Percentiles rank a stretch among this genome's conserved stretches.
phyloP scores from a whole-genome alignment of 148 eudicot genomes.

The Suaeda aralocaspica region DNA sequence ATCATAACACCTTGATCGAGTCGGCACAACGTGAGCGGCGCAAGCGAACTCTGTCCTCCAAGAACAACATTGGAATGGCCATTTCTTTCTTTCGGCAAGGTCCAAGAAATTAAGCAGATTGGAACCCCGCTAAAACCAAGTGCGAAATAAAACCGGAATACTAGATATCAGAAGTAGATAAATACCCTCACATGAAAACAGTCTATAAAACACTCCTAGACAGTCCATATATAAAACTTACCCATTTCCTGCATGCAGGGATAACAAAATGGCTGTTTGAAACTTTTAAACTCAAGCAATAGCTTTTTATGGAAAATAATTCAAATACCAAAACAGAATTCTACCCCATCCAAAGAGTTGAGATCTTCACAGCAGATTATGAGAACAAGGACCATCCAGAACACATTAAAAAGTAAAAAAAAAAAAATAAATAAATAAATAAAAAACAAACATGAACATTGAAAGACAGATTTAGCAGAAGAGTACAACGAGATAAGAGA shows the following conservation, averaged over 20 bases:
- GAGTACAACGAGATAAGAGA: too few species aligned
- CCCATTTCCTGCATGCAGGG: not conserved
- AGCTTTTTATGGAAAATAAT: too few species aligned
- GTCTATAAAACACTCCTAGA: not conserved
- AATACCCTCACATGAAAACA: not conserved
- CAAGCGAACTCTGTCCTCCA: constrained; percentile 82
- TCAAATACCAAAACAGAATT: too few species aligned
- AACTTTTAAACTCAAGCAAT: too few species aligned
- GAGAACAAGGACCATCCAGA: too few species aligned
- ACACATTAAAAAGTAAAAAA: too few species aligned
- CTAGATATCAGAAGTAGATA: not conserved
- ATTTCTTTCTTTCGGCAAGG: constrained; percentile 62
- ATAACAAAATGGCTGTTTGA: too few species aligned
- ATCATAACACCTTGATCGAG: constrained; percentile 84
- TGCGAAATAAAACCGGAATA: not conserved
- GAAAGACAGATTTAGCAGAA: too few species aligned
- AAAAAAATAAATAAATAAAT: too few species aligned
- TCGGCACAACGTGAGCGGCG: constrained; percentile 94
- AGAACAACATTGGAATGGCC: constrained; percentile 41
- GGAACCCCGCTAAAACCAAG: constrained; percentile 50
- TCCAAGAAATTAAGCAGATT: constrained; percentile 88
- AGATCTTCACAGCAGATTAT: too few species aligned
- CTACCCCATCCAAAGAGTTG: too few species aligned
- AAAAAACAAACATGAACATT: too few species aligned
- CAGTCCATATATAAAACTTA: not conserved